phyloP scores from a whole-genome alignment of 2,329 filamentous ascomycete species.

The Pyrenophora graminea region DNA sequence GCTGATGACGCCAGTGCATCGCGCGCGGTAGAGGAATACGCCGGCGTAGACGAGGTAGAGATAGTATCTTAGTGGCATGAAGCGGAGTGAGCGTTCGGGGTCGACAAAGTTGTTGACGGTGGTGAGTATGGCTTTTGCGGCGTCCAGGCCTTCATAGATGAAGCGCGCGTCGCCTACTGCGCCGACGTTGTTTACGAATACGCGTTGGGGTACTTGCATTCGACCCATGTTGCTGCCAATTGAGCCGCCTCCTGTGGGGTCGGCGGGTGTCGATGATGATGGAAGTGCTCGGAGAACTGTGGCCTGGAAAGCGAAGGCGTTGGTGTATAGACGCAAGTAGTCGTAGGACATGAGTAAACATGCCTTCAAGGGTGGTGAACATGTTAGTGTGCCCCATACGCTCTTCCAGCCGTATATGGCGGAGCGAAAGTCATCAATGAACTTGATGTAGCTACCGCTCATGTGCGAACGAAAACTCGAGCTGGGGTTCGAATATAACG shows the following conservation, averaged over 20 bases:
- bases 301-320: constrained; percentile 76
- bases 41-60: constrained; percentile 56
- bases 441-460: constrained; percentile 73
- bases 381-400: constrained; percentile 68
- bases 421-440: constrained; percentile 73
- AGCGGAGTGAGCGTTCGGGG: constrained; percentile 52
- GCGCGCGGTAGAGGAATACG: constrained; percentile 55
- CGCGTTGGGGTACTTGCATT: constrained; percentile 47
- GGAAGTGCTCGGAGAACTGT: constrained; percentile 58
- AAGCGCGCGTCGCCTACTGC: constrained; percentile 55
- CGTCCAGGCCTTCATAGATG: constrained; percentile 57
- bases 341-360: constrained; percentile 72
- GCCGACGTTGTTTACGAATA: constrained; percentile 56
- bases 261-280: constrained; percentile 21
- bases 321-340: constrained; percentile 73
- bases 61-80: constrained; percentile 55
- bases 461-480: constrained; percentile 72
- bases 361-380: constrained; percentile 68
- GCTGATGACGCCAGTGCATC: constrained; percentile 54
- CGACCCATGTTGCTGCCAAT: constrained; percentile 5
- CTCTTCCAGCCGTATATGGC: constrained; percentile 73
- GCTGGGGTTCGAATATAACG: constrained; percentile 72
- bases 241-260: constrained; percentile 3
- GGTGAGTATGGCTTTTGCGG: constrained; percentile 55
- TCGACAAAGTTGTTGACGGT: constrained; percentile 57